Base-by-base conservation (phyloP, 2,329 filamentous ascomycete species). In the Penicillium sp. region DNA sequence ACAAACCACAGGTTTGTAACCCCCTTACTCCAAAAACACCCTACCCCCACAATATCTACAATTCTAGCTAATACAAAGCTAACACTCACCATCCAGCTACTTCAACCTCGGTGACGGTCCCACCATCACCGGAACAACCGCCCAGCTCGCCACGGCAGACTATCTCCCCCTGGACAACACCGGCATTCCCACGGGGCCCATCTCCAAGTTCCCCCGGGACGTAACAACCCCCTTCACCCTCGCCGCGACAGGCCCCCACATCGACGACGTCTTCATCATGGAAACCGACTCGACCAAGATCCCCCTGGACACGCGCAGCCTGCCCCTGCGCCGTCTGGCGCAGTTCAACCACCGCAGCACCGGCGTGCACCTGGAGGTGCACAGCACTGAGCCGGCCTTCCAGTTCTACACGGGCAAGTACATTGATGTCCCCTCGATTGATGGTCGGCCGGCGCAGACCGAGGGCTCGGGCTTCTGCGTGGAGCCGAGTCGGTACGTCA, bases 361-460 rank as follows among this genome's bases (percentile, higher is more conserved):
- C 30, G 87, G 88, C 65, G 84, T 97, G 68, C 90, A 96, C 75
- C 87, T 98, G 54, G 91, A 97, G 78, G 90, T 97, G 6, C 83
- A 88, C 72, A 95, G 91, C 81, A 98, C 94, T 0, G 94, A 98
- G 82, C 95, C 95, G 0, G 91, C 92, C 0, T 98, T 97, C 83
- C 94, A 98, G 78, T 96, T 97, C 81, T 98, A 98, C 80, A 96
- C 93, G 0, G 95, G 94, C 67, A 89, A 91, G 73, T 89, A 88
- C 73, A 93, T 96, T 67, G 82, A 95, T 70, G 89, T 96, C 13
- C 89, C 91, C 0, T 89, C 78, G 61, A 81, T 83, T 24, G 83
- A 80, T 35, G 83, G 81, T 2, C 77, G 86, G 30, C 86, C 89
- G 0, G 88, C 89, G 0, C 85, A 91, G 53, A 86, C 84, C 0